phyloP scores from a whole-genome alignment of 2,329 filamentous ascomycete genomes.

The Allantophomopsis lycopodina region DNA sequence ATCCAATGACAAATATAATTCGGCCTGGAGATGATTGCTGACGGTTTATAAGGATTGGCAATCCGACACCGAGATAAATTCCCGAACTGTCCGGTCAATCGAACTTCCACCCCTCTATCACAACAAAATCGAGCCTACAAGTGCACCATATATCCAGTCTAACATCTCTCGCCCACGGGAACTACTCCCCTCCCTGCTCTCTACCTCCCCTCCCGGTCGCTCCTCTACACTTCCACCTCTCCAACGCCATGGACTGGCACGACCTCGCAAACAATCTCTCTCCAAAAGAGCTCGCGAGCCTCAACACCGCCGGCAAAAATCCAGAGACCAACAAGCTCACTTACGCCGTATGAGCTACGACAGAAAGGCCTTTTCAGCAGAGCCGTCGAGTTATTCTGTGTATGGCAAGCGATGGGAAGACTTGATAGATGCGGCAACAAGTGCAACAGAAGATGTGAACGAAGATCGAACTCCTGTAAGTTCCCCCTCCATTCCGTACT shows the following conservation, averaged over 20 bases:
- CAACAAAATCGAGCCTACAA: conserved; percentile 35
- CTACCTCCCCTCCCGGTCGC: conserved; percentile 70
- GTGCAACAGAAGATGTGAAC: conserved; percentile 80
- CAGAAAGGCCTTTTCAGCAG: conserved; percentile 74
- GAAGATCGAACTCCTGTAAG: conserved; percentile 82
- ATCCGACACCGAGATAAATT: conserved; percentile 54
- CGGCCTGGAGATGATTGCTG: conserved; percentile 1
- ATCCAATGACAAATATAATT: neutral
- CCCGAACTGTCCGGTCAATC: conserved; percentile 44
- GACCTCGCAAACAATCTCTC: conserved; percentile 76
- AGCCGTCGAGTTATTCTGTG: conserved; percentile 48
- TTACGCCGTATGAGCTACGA: conserved; percentile 54
- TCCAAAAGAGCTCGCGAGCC: conserved; percentile 63
- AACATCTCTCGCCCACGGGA: conserved; percentile 50
- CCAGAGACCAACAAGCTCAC: conserved; percentile 51
- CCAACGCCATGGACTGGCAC: conserved; percentile 56
- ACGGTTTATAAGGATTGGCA: conserved; percentile 44
- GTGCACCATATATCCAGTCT: conserved; percentile 56
- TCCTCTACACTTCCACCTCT: conserved; percentile 81
- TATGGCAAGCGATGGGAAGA: conserved; percentile 93
- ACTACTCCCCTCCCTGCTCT: conserved; percentile 69
- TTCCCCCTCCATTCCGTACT: conserved; percentile 27
- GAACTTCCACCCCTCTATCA: conserved; percentile 64
- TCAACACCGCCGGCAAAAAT: conserved; percentile 72
- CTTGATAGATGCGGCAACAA: conserved; percentile 86